Conservation (phyloP, 106 monocot species). For the Allium sativum region DNA sequence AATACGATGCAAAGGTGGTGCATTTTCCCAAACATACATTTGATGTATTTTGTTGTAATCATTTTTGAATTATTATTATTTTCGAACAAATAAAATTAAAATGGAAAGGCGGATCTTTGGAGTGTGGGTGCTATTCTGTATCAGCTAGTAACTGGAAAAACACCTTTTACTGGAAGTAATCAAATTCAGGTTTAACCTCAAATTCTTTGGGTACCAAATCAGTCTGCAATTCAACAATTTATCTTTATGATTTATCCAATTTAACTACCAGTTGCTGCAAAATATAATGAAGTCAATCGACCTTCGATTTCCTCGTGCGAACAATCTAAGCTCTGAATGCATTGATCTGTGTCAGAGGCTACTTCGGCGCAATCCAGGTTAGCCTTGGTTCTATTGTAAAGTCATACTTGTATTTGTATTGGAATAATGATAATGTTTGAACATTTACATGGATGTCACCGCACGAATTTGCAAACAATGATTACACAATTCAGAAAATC, state of each 20-base stretch:
- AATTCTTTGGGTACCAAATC: not conserved
- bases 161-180: slow-evolving; percentile 77
- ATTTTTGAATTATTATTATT: not conserved
- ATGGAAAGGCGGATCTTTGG: slow-evolving; percentile 84
- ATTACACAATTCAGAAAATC: too few species aligned
- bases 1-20: slow-evolving; percentile 94
- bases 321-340: slow-evolving; percentile 55
- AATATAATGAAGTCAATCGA: slow-evolving; percentile 76
- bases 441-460: too few species aligned
- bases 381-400: not conserved
- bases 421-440: too few species aligned
- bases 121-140: slow-evolving; percentile 73
- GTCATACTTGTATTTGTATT: too few species aligned
- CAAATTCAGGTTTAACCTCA: slow-evolving; percentile 64
- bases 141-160: slow-evolving; percentile 72
- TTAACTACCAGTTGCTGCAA: slow-evolving; percentile 52
- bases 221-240: slow-evolving; percentile 6
- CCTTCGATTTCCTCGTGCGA: slow-evolving; percentile 49
- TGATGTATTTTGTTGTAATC: too few species aligned
- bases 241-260: slow-evolving; percentile 3
- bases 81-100: not conserved
- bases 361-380: slow-evolving; percentile 80
- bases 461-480: too few species aligned
- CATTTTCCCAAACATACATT: not conserved
- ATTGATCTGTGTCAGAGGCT: slow-evolving; percentile 88